A percentile compares a stretch with the other conserved stretches of the same genome.
These are phyloP conservation scores for Kazachstania taianensis DNA, from an alignment of 805 yeast genomes.

Conservation along the genomic window DNA sequence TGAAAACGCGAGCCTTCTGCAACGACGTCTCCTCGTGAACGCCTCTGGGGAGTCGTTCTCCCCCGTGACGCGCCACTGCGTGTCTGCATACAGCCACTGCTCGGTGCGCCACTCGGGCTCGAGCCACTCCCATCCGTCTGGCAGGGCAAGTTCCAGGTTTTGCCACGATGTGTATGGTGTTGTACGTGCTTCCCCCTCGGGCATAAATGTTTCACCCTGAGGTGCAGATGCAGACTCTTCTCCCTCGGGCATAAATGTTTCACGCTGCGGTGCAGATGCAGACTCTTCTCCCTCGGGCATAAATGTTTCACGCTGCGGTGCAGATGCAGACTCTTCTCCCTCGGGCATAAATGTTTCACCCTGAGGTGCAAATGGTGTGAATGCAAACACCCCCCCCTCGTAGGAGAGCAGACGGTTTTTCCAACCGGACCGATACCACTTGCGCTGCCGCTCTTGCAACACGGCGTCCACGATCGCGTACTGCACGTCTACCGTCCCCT, in stretches of 20 bases:
- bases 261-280: slow-evolving; percentile 8
- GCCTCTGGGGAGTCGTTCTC: slow-evolving; percentile 17
- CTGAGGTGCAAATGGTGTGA: slow-evolving; percentile 12
- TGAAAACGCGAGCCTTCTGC: slow-evolving; percentile 19
- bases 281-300: slow-evolving; percentile 17
- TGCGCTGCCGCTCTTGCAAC: no score
- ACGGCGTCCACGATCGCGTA: no score
- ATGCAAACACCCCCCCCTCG: not conserved
- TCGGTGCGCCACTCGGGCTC: slow-evolving; percentile 21
- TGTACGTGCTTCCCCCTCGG: not conserved
- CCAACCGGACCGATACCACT: no score
- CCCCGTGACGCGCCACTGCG: slow-evolving; percentile 22
- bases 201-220: slow-evolving; percentile 1
- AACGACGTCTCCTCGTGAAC: slow-evolving; percentile 21
- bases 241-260: slow-evolving; percentile 12
- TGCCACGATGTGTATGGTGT: not conserved
- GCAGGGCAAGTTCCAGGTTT: slow-evolving; percentile 11
- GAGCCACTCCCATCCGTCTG: slow-evolving; percentile 24
- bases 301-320: slow-evolving; percentile 5
- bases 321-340: slow-evolving; percentile 4
- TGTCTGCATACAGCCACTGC: slow-evolving; percentile 21
- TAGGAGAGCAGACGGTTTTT: no score
- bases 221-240: slow-evolving; percentile 13
- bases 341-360: not conserved
- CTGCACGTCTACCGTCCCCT: no score